Evolutionary conservation across 805 yeast genomes (phyloP).

Genomic region (Metschnikowia shivogae): DNA sequence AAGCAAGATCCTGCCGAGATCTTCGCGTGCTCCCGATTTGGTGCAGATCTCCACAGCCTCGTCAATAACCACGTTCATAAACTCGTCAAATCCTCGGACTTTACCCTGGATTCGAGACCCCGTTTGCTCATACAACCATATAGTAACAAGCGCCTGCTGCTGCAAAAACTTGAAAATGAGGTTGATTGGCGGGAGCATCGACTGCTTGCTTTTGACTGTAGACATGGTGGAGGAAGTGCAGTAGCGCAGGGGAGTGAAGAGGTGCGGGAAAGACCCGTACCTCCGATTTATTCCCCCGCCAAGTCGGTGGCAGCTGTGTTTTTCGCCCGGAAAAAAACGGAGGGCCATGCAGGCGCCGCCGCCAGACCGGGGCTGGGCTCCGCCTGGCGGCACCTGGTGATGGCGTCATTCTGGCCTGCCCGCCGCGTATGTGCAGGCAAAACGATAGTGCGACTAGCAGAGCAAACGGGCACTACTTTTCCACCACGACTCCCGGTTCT

Average conservation of each 20-base stretch:
- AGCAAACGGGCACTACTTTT: background rate
- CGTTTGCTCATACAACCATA: conserved; percentile 89
- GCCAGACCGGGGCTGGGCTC: no score
- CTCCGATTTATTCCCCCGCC: no score
- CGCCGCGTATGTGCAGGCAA: background rate
- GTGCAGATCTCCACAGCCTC: conserved; percentile 61
- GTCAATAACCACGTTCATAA: conserved; percentile 75
- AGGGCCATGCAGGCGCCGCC: no score
- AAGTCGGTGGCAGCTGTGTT: no score
- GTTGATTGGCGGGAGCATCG: conserved; percentile 85
- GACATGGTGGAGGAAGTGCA: conserved; percentile 10
- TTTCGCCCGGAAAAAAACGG: no score
- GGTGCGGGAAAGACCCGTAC: background rate
- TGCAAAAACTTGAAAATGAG: conserved; percentile 83
- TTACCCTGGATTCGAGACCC: conserved; percentile 74
- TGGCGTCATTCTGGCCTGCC: no score
- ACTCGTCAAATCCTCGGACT: conserved; percentile 93
- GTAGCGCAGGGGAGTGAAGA: background rate
- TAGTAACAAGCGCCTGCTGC: conserved; percentile 70
- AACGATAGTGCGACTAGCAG: background rate
- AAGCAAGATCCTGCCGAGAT: conserved; percentile 70
- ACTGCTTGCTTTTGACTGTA: conserved; percentile 22
- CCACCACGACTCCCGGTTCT: no score
- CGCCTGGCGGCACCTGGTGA: no score
- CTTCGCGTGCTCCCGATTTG: conserved; percentile 45